phyloP scores from a whole-genome alignment of 108 stramenopile genomes.

The Asterionellopsis glacialis region DNA sequence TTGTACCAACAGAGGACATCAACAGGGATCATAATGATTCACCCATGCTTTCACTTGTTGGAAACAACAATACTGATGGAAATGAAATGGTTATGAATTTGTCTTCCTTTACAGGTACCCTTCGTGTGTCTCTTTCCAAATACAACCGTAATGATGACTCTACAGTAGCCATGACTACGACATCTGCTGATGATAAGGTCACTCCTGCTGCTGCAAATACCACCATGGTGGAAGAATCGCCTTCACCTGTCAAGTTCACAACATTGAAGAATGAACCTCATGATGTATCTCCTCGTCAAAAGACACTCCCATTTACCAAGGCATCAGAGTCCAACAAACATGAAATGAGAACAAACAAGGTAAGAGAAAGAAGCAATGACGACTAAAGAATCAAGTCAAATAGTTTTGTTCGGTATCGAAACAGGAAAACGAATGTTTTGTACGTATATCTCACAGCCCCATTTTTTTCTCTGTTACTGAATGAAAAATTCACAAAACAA shows the following conservation, averaged over 20 bases:
- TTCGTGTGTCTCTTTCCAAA: constrained; percentile 22
- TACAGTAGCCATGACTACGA: background rate
- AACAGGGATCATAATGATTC: too few species aligned
- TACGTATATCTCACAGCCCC: background rate
- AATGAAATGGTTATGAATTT: constrained; percentile 29
- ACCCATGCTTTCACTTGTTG: background rate
- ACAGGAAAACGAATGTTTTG: too few species aligned
- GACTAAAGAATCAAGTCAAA: too few species aligned
- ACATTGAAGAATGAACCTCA: background rate
- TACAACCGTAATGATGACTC: background rate
- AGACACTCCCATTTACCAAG: constrained; percentile 18
- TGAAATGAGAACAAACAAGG: too few species aligned
- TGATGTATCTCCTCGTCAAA: constrained; percentile 19
- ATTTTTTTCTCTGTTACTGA: too few species aligned
- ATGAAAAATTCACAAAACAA: too few species aligned
- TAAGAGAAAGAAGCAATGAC: too few species aligned
- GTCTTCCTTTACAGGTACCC: constrained; percentile 32
- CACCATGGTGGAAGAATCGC: constrained; percentile 22
- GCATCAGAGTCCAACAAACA: background rate
- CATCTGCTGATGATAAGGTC: background rate
- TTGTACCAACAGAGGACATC: constrained; percentile 14
- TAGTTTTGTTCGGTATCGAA: too few species aligned
- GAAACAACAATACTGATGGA: constrained; percentile 13
- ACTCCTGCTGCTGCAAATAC: background rate
- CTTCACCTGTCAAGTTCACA: constrained; percentile 5